Base-by-base conservation (phyloP, 805 yeast genomes). In the Kregervanrija delftensis region DNA sequence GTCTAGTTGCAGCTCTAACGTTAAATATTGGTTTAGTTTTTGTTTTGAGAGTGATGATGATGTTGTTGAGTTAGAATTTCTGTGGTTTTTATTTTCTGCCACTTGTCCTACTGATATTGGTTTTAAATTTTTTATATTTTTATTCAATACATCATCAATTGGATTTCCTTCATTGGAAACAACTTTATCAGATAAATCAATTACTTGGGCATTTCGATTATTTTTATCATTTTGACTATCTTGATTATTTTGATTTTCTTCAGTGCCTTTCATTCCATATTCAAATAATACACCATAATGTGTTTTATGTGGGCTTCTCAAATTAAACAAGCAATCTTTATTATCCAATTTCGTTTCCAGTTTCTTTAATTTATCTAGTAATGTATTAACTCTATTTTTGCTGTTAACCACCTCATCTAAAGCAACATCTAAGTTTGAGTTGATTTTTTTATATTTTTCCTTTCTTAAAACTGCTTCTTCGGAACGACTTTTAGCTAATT, bases 241-340 rank as follows among this genome's bases (percentile, higher is more conserved):
- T 16, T 32, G 33, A 16, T 34, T 15, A 15, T 33, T 16, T 40
- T 45, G 44, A 45, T 42, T 28, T 45, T 33, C 17, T 33, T 52
- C 49, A 39, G 49, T 54, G 35, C 47, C 50, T 46, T 52, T 43
- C 61, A 56, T 57, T 9, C 55, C 65, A 45, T 49, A 54, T 9
- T 53, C 56, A 45, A 64, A 68, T 15, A 76, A 49, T 4, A 60
- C 56, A 4, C 72, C 71, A 54, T 72, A 76, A 50, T 75, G 79
- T 13, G 55, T 55, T 46, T 63, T 60, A 55, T 73, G 72, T 1
- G 71, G 62, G 8, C 68, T 61, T 15, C 63, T 59, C 4, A 58
- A 47, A 11, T 61, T 55, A 28, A 68, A 60, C 12, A 72, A 55
- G 36, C 72, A 57, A 30, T 66, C 71, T 32, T 63, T 60, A 8